phyloP scores from a whole-genome alignment of 257 asterid genomes.

The Solanum lignicaule region DNA sequence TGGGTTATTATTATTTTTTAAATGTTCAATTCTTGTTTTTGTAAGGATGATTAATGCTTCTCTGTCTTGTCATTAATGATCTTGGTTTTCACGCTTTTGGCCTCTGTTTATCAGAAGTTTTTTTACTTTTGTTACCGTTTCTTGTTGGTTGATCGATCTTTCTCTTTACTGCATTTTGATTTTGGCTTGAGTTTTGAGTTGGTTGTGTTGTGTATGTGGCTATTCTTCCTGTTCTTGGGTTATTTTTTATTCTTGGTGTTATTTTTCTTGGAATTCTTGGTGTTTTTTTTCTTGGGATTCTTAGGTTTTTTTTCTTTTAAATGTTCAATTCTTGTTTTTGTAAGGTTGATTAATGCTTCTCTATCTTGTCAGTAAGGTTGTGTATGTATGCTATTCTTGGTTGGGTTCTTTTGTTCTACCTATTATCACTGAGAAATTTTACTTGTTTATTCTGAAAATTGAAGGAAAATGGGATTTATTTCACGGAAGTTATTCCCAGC shows the following conservation, averaged over 20 bases:
- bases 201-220: background rate
- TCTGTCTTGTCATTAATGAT: background rate
- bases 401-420: background rate
- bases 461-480: slow-evolving; percentile 73
- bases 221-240: background rate
- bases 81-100: background rate
- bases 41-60: background rate
- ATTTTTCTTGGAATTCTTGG: background rate
- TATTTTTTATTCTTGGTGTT: background rate
- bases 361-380: background rate
- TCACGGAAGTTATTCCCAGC: slow-evolving; percentile 94
- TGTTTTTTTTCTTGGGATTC: background rate
- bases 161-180: background rate
- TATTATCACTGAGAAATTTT: background rate
- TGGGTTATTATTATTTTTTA: background rate
- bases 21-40: background rate
- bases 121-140: background rate
- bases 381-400: background rate
- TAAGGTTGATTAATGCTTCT: background rate
- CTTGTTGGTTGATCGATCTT: background rate
- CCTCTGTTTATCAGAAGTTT: background rate
- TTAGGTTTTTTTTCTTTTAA: background rate
- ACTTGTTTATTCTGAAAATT: background rate
- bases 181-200: background rate
- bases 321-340: background rate